These are phyloP conservation scores for Plasmodium knowlesi DNA, from an alignment of 169 alveolate genomes.

Conservation along the genomic window DNA sequence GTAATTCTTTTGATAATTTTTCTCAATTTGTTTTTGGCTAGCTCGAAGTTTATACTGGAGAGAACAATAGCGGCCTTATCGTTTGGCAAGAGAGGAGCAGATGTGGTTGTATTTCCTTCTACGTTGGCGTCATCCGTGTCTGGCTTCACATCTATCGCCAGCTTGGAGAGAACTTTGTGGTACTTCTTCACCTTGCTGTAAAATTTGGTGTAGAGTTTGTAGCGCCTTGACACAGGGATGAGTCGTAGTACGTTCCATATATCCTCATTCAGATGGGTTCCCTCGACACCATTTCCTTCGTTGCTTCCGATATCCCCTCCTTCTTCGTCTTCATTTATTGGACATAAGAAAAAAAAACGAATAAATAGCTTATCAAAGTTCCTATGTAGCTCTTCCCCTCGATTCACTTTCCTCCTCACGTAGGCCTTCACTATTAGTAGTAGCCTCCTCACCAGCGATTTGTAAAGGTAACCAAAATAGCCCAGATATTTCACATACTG, in stretches of 20 bases:
- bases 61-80: not conserved
- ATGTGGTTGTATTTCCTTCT: not conserved
- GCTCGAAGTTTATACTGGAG: conserved; percentile 28
- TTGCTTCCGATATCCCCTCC: not conserved
- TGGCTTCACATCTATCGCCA: not conserved
- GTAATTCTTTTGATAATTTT: conserved; percentile 58
- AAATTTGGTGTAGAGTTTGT: conserved; percentile 35
- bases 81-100: not conserved
- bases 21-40: conserved; percentile 16
- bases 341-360: conserved; percentile 6
- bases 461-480: conserved; percentile 21
- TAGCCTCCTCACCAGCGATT: not conserved
- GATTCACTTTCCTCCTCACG: not conserved
- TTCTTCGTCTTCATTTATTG: conserved; percentile 24
- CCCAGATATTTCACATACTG: conserved; percentile 20
- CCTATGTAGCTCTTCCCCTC: not conserved
- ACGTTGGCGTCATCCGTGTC: not conserved
- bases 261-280: not conserved
- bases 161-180: not conserved
- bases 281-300: not conserved
- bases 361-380: conserved; percentile 26
- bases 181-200: conserved; percentile 14
- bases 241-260: conserved; percentile 28
- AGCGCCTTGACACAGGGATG: conserved; percentile 36
- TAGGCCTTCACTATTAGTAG: not conserved